These are phyloP conservation scores for Uromyces viciae-fabae DNA, from an alignment of 1,284 basidiomycete genomes.

Conservation along the genomic window DNA sequence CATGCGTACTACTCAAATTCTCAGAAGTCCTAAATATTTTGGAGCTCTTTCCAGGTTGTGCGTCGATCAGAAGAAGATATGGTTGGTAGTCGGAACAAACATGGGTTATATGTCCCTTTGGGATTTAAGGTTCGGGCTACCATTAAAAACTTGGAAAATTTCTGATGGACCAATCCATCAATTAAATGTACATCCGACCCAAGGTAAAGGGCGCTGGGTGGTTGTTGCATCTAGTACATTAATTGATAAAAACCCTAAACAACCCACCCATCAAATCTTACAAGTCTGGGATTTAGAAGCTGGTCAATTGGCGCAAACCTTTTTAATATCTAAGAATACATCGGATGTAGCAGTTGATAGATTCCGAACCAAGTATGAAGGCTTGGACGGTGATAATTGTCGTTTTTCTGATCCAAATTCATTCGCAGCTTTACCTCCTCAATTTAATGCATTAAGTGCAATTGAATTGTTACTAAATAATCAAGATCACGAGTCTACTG, in stretches of 20 bases:
- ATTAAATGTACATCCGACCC: constrained; percentile 74
- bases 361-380: constrained; percentile 43
- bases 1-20: constrained; percentile 70
- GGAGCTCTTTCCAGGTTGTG: constrained; percentile 82
- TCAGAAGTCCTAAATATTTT: constrained; percentile 78
- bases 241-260: constrained; percentile 40
- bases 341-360: constrained; percentile 42
- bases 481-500: neutral
- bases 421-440: neutral
- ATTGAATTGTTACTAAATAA: constrained; percentile 39
- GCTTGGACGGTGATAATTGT: constrained; percentile 21
- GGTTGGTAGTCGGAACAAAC: constrained; percentile 82
- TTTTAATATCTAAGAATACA: constrained; percentile 23
- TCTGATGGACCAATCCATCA: constrained; percentile 63
- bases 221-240: constrained; percentile 68
- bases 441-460: constrained; percentile 32
- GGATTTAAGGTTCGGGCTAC: constrained; percentile 89
- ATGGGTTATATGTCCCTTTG: constrained; percentile 79
- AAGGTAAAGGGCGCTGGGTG: constrained; percentile 73
- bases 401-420: neutral
- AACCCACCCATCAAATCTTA: constrained; percentile 47
- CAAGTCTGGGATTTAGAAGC: constrained; percentile 53
- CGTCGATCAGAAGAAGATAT: constrained; percentile 72
- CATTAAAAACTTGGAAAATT: constrained; percentile 79
- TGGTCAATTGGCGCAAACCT: constrained; percentile 33